These are phyloP conservation scores for Gossypium gossypioides DNA, from an alignment of 441 rosid species.

Conservation along the genomic window DNA sequence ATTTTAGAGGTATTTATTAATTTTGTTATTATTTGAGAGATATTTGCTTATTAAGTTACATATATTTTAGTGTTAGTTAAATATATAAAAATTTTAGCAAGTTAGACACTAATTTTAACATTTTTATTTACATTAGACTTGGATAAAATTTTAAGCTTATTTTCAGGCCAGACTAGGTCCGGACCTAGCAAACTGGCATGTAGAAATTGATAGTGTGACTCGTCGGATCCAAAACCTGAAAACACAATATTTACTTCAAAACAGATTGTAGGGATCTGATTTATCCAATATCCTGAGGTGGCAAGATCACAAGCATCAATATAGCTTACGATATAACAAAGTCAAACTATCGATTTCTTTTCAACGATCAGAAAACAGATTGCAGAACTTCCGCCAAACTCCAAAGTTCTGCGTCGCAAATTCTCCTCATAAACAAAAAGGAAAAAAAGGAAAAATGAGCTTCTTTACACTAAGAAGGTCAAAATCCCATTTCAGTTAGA, in stretches of 20 bases:
- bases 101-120: fast-evolving
- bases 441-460: constrained; percentile 2
- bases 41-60: fast-evolving
- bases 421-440: neutral
- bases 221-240: too few species aligned
- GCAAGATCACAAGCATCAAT: neutral
- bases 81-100: too few species aligned
- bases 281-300: neutral
- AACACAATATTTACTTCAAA: neutral
- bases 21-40: too few species aligned
- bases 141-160: too few species aligned
- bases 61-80: too few species aligned
- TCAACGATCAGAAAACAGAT: neutral
- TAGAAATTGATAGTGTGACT: too few species aligned
- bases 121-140: fast-evolving
- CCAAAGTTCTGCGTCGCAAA: neutral
- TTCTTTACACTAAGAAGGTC: constrained; percentile 17
- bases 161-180: fast-evolving
- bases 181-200: too few species aligned
- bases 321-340: neutral
- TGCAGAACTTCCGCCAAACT: neutral
- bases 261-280: neutral
- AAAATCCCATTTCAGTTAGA: neutral
- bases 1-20: too few species aligned
- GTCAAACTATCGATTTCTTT: neutral